phyloP scores from a whole-genome alignment of 2,329 filamentous ascomycete genomes.

The Epichloe festucae region DNA sequence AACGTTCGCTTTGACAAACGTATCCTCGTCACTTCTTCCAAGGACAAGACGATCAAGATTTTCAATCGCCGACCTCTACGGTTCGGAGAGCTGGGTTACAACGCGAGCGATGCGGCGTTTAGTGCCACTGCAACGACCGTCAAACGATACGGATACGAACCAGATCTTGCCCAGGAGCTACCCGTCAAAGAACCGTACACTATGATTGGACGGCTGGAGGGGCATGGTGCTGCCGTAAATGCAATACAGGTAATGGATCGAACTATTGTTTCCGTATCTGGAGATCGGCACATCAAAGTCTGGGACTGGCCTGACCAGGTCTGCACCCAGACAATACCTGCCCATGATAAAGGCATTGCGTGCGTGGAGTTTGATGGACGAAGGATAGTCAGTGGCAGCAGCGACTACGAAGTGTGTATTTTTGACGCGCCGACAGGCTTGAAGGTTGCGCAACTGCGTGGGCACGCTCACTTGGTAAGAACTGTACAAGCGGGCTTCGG shows the following conservation, averaged over 20 bases:
- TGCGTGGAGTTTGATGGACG: slow-evolving; percentile 94
- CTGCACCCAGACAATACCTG: slow-evolving; percentile 66
- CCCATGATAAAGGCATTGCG: slow-evolving; percentile 89
- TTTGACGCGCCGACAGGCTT: slow-evolving; percentile 78
- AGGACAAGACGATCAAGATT: slow-evolving; percentile 93
- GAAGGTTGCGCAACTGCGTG: slow-evolving; percentile 76
- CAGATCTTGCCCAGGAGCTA: slow-evolving; percentile 31
- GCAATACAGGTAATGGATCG: slow-evolving; percentile 80
- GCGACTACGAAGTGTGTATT: slow-evolving; percentile 89
- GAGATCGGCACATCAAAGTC: slow-evolving; percentile 84
- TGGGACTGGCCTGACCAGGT: slow-evolving; percentile 79
- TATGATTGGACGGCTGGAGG: slow-evolving; percentile 66
- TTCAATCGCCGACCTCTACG: slow-evolving; percentile 70
- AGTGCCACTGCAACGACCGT: slow-evolving; percentile 39
- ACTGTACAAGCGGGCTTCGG: slow-evolving; percentile 94
- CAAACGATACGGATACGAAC: slow-evolving; percentile 41
- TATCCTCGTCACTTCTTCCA: slow-evolving; percentile 91
- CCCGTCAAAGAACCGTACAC: slow-evolving; percentile 52
- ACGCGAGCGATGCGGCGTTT: slow-evolving; percentile 23
- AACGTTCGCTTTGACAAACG: slow-evolving; percentile 87
- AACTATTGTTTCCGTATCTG: slow-evolving; percentile 87
- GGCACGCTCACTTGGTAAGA: slow-evolving; percentile 74
- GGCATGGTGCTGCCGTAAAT: slow-evolving; percentile 86
- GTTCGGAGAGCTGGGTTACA: slow-evolving; percentile 46
- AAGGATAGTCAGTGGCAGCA: slow-evolving; percentile 89